phyloP scores from a whole-genome alignment of 768 basidiomycete genomes.

The Tephrocybe sp. region DNA sequence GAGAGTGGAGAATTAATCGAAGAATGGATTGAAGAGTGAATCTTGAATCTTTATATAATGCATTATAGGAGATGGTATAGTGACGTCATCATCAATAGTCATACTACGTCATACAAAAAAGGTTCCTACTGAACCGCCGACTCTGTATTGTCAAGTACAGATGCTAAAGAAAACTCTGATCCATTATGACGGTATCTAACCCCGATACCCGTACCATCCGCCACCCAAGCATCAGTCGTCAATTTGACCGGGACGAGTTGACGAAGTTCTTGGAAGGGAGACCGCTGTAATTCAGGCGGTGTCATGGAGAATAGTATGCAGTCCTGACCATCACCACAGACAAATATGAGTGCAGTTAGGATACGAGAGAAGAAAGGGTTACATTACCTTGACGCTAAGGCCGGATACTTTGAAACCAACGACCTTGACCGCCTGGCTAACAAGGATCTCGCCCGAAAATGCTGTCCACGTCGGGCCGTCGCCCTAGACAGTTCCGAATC shows the following conservation, averaged over 20 bases:
- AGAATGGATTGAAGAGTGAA: background rate
- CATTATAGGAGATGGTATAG: background rate
- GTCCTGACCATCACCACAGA: conserved; percentile 54
- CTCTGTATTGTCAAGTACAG: conserved; percentile 7
- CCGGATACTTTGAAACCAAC: conserved; percentile 69
- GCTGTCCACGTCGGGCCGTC: conserved; percentile 62
- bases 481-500: conserved; percentile 37
- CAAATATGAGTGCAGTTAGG: background rate
- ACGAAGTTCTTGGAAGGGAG: conserved; percentile 60
- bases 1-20: background rate
- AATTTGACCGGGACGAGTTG: conserved; percentile 63
- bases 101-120: conserved; percentile 4
- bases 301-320: conserved; percentile 61
- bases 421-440: conserved; percentile 46
- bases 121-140: conserved; percentile 1
- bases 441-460: conserved; percentile 62
- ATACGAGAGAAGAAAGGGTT: background rate
- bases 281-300: conserved; percentile 54
- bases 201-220: conserved; percentile 37
- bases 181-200: background rate
- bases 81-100: conserved; percentile 13
- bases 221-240: conserved; percentile 59
- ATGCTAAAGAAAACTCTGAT: conserved; percentile 15
- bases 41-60: background rate
- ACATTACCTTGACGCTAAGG: conserved; percentile 58